Evolutionary conservation across 2,329 filamentous ascomycete genomes (phyloP).

Genomic region (Phyllosticta citriasiana): DNA sequence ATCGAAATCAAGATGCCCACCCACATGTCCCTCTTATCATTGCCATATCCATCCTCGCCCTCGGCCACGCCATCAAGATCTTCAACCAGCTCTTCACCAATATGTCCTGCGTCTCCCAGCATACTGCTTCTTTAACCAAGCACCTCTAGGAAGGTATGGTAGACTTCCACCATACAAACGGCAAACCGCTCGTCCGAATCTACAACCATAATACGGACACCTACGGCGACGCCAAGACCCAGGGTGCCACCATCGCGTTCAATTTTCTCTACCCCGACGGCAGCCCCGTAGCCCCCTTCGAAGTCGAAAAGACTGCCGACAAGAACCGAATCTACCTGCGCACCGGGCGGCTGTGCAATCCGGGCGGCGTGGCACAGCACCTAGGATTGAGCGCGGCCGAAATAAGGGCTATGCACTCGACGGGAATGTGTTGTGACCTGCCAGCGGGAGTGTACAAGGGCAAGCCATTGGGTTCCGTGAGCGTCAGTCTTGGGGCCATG

Average conservation of each 20-base stretch:
- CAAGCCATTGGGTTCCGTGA: constrained; percentile 50
- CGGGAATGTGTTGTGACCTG: constrained; percentile 48
- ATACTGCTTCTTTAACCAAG: constrained; percentile 46
- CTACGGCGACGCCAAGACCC: constrained; percentile 43
- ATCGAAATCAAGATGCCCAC: constrained; percentile 72
- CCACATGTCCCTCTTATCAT: constrained; percentile 54
- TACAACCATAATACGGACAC: constrained; percentile 43
- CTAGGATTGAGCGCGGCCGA: constrained; percentile 45
- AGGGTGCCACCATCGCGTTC: constrained; percentile 55
- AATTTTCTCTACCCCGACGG: constrained; percentile 48
- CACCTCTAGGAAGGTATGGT: constrained; percentile 40
- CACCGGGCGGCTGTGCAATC: constrained; percentile 48
- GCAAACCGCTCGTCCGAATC: constrained; percentile 40
- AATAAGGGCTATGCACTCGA: constrained; percentile 44
- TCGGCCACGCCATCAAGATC: constrained; percentile 49
- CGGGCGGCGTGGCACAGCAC: constrained; percentile 39
- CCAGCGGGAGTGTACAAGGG: constrained; percentile 45
- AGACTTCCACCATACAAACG: constrained; percentile 44
- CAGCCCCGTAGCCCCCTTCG: constrained; percentile 40
- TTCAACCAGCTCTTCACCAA: constrained; percentile 48
- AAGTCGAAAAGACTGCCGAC: constrained; percentile 51
- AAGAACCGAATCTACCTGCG: constrained; percentile 48
- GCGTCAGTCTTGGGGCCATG: constrained; percentile 53
- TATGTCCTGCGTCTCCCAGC: constrained; percentile 49
- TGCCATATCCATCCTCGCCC: constrained; percentile 56